Conservation (phyloP, 208 protist genomes). For the Acanthamoeba sp. region DNA sequence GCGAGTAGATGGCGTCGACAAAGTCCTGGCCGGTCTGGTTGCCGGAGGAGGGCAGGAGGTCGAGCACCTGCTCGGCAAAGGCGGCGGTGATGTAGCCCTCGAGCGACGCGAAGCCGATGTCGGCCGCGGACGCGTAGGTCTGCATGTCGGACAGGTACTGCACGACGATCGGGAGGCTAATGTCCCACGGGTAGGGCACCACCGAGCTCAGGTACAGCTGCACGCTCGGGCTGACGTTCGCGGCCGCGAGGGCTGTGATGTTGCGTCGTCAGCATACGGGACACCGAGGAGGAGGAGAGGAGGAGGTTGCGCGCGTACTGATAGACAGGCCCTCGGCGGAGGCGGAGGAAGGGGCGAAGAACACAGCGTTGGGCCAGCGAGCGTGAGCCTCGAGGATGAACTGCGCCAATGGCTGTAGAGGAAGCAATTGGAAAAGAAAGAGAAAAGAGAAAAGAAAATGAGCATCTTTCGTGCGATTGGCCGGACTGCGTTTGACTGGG, state of each 20-base stretch:
- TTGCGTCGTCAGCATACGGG: not conserved
- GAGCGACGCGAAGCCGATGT: slow-evolving; percentile 10
- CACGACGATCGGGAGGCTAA: not conserved
- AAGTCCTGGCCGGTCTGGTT: not conserved
- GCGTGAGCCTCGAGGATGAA: slow-evolving; percentile 2
- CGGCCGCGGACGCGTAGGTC: not conserved
- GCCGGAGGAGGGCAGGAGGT: not conserved
- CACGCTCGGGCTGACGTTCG: not conserved
- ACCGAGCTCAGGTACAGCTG: not conserved
- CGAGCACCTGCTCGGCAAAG: slow-evolving; percentile 6
- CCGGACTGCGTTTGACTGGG: too few relatives aligned
- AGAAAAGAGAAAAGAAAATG: not conserved
- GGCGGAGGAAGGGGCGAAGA: not conserved
- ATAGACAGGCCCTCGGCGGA: not conserved
- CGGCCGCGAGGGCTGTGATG: not conserved
- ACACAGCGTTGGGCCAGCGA: not conserved
- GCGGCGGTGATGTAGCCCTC: not conserved
- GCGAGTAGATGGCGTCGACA: slow-evolving; percentile 3
- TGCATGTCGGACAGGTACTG: slow-evolving; percentile 19
- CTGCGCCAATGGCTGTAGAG: not conserved
- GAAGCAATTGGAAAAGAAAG: too few relatives aligned
- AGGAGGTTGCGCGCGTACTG: not conserved
- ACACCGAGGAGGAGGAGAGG: not conserved
- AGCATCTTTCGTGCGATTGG: too few relatives aligned
- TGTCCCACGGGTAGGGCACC: slow-evolving; percentile 38